Evolutionary conservation across 176 grass and related monocot species (phyloP).

Genomic region (Olyra latifolia): DNA sequence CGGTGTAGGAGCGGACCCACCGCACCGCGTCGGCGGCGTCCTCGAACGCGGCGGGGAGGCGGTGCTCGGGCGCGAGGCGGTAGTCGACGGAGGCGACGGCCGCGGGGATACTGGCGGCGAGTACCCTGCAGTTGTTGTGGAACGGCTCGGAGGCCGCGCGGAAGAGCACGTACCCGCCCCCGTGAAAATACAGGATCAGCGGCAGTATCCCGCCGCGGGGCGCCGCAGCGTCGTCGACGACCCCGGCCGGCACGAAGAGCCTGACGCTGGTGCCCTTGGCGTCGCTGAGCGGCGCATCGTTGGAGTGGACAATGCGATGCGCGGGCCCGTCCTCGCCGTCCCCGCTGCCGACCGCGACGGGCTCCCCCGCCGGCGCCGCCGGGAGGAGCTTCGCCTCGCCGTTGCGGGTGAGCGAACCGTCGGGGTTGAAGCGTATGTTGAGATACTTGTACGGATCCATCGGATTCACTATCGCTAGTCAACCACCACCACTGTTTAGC

Average conservation of each 20-base stretch:
- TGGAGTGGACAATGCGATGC: constrained; percentile 63
- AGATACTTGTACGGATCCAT: constrained; percentile 93
- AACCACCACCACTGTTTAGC: neutral
- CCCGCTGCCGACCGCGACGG: neutral
- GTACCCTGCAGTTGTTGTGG: constrained; percentile 51
- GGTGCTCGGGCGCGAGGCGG: constrained; percentile 90
- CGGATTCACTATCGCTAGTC: neutral
- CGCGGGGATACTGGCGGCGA: constrained; percentile 53
- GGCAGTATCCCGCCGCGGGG: constrained; percentile 31
- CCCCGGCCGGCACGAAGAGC: constrained; percentile 59
- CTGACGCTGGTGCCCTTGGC: constrained; percentile 55
- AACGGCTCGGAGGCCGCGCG: constrained; percentile 58
- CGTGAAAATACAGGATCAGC: constrained; percentile 74
- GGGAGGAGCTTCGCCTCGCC: constrained; percentile 30
- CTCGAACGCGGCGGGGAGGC: constrained; percentile 74
- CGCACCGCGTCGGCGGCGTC: constrained; percentile 72
- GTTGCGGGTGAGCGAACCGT: constrained; percentile 55
- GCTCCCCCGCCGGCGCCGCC: constrained; percentile 32
- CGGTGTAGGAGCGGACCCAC: constrained; percentile 47
- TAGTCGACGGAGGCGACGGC: constrained; percentile 70
- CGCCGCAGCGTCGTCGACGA: neutral
- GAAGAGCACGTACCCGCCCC: constrained; percentile 81
- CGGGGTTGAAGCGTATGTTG: constrained; percentile 66
- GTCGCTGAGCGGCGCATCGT: constrained; percentile 58
- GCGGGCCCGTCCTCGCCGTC: neutral